These are phyloP conservation scores for Rhododendron griersonianum DNA, from an alignment of 148 eudicot genomes.

Conservation along the genomic window DNA sequence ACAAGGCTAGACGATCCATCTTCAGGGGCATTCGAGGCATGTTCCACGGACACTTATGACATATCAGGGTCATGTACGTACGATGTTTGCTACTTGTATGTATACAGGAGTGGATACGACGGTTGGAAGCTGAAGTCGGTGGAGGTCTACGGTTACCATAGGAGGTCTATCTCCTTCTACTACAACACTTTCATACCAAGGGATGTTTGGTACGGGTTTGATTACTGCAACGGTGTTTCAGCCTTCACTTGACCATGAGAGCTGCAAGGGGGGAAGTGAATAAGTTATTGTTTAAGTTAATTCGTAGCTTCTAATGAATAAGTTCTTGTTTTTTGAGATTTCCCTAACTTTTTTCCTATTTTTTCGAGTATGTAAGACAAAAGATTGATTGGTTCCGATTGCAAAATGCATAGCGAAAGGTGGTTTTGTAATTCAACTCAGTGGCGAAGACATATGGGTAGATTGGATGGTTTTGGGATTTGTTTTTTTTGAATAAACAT, in stretches of 20 bases:
- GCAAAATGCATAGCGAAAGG: too few species aligned
- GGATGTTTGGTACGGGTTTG: conserved; percentile 39
- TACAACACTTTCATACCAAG: conserved; percentile 29
- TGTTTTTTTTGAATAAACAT: too few species aligned
- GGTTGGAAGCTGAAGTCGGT: conserved; percentile 39
- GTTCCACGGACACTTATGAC: conserved; percentile 44
- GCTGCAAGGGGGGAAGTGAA: neutral
- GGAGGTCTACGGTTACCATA: conserved; percentile 27
- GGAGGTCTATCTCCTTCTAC: conserved; percentile 21
- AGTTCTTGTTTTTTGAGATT: neutral
- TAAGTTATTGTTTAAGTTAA: too few species aligned
- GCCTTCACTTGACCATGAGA: conserved; percentile 10
- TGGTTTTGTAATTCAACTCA: too few species aligned
- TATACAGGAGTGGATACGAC: conserved; percentile 50
- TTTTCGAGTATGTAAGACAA: neutral
- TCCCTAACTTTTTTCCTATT: neutral
- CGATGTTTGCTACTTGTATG: conserved; percentile 37
- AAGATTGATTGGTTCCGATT: neutral
- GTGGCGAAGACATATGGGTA: neutral
- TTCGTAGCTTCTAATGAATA: too few species aligned
- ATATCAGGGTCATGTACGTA: conserved; percentile 43
- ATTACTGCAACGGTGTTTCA: conserved; percentile 27
- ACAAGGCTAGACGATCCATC: conserved; percentile 38
- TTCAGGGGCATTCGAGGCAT: conserved; percentile 38
- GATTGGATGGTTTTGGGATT: neutral